Evolutionary conservation across 148 eudicot species (phyloP), one percentile per base, ranked within the genome.

Genomic region (Chenopodium quinoa): DNA sequence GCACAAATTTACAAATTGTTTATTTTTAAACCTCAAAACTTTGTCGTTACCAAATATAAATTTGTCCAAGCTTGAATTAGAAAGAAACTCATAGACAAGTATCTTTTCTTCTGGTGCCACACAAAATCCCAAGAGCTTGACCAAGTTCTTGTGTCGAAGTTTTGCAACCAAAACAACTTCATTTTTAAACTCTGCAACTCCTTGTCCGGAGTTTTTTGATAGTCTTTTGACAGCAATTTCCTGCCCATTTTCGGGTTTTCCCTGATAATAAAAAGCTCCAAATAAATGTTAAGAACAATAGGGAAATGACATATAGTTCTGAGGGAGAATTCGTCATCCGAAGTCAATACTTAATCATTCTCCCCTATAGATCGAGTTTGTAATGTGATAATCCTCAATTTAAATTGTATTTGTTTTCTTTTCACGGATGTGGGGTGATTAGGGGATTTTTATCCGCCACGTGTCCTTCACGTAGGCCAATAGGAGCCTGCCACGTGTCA

Each of bases 191-290:
- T 86, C 89, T 25, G 27, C 70, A 16, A 71, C 32, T 50, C 88
- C 89, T 78, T 88, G 90, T 29, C 67, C 76, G 0, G 89, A 86
- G 29, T 71, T 80, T 64, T 74, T 76, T 34, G 87, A 88, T 22
- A 88, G 84, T 79, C 86, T 78, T 74, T 88, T 88, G 1, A 84
- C 86, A 0, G 90, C 90, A 34, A 88, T 71, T 71, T 86, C 89
- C 16, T 80, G 76, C 0, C 84, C 90, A 27, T 79, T 56, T 58
- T 77, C 78, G 25, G 86, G 71, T 40, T 52, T 77, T 1, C 90
- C 90, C 88, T 88, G 4, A 37, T 37, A 58, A 66, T 47, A 1
- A 27, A 63, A 8, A 12, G 6, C 2, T 0, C 3, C 22, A 14
- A 56, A 48, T 48, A 48, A 48, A 48, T 48, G 52, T 9, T 48